A percentile compares a stretch with the other conserved stretches of the same genome.
These are phyloP conservation scores for Geosiphon pyriformis DNA, from an alignment of 192 early-diverging fungal species.

Conservation along the genomic window DNA sequence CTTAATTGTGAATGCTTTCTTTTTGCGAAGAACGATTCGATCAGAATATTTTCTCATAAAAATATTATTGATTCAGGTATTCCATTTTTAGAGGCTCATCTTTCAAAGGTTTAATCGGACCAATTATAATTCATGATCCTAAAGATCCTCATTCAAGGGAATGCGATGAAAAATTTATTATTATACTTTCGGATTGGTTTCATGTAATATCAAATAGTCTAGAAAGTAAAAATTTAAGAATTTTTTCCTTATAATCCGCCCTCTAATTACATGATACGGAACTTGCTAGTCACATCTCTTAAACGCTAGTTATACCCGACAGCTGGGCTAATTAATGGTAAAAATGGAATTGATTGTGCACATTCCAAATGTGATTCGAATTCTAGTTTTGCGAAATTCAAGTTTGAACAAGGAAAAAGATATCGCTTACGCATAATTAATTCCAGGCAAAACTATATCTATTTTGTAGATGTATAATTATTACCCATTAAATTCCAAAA, in stretches of 20 bases:
- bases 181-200: slow-evolving; percentile 41
- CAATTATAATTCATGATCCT: slow-evolving; percentile 36
- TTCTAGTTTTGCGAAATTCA: slow-evolving; percentile 22
- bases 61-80: neutral
- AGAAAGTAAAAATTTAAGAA: neutral
- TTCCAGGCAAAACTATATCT: slow-evolving; percentile 29
- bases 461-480: neutral
- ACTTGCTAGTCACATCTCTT: no score
- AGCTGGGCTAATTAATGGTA: slow-evolving; percentile 48
- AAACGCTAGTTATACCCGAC: no score
- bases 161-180: slow-evolving; percentile 39
- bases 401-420: slow-evolving; percentile 24
- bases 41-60: neutral
- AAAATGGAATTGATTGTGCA: slow-evolving; percentile 30
- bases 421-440: slow-evolving; percentile 60
- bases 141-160: slow-evolving; percentile 28
- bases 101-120: slow-evolving; percentile 33
- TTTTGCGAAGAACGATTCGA: slow-evolving; percentile 9
- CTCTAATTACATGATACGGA: no score
- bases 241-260: slow-evolving; percentile 20
- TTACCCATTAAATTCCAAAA: no score
- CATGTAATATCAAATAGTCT: slow-evolving; percentile 25
- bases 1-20: neutral
- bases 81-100: slow-evolving; percentile 29
- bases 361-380: slow-evolving; percentile 17